These are phyloP conservation scores for Aspergillus bombycis DNA, from an alignment of 2,329 filamentous ascomycete species.

Conservation along the genomic window DNA sequence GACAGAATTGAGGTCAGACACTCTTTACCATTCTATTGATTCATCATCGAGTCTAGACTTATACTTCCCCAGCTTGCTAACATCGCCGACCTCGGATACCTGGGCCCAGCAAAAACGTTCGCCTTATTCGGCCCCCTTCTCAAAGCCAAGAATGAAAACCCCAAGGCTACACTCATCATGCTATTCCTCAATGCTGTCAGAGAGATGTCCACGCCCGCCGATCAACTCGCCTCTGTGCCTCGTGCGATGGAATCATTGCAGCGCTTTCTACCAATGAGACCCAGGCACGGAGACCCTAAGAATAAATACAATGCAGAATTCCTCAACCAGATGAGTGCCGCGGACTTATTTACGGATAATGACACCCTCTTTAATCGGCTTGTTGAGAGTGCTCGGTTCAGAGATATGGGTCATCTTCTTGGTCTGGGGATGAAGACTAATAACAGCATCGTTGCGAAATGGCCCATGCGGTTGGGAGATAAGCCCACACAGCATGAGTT, in stretches of 20 bases:
- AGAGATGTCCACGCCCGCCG: not conserved
- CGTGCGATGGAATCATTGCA: not conserved
- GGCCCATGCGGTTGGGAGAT: not conserved
- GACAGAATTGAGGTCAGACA: not conserved
- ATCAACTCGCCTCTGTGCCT: not conserved
- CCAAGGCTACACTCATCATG: not conserved
- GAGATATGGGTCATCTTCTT: not conserved
- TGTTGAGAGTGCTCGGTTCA: not conserved
- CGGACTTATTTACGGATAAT: not conserved
- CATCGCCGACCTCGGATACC: not conserved
- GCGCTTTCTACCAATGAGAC: not conserved
- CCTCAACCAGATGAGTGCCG: not conserved
- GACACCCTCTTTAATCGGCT: not conserved
- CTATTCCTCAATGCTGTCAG: not conserved
- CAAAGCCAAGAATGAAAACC: not conserved
- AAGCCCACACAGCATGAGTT: not conserved
- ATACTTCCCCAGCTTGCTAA: not conserved
- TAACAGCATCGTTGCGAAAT: not conserved
- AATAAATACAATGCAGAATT: not conserved
- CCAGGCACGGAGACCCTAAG: no score
- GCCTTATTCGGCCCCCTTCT: not conserved
- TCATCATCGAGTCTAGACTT: fast-evolving
- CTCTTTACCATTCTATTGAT: fast-evolving
- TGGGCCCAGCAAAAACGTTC: not conserved
- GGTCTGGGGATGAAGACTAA: not conserved